Conservation (phyloP, 805 yeast species). For the Yarrowia deformans region DNA sequence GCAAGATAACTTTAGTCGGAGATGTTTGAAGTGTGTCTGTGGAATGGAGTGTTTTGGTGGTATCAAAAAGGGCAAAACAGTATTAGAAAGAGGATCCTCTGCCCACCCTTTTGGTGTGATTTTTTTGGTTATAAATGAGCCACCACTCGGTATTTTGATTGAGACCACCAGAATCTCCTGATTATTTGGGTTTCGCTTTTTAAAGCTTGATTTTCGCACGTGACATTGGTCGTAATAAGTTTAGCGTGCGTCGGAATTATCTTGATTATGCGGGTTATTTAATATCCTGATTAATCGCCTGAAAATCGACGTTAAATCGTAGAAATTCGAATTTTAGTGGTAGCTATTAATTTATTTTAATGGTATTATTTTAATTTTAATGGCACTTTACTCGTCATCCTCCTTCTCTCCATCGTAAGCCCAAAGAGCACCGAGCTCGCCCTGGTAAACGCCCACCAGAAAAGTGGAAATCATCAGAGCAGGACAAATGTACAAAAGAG, state of each 20-base stretch:
- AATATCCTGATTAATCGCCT: too few relatives aligned
- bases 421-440: conserved; percentile 57
- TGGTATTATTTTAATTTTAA: neutral
- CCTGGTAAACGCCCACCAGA: conserved; percentile 50
- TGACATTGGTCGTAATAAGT: neutral
- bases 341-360: neutral
- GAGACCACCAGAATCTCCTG: neutral
- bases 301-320: neutral
- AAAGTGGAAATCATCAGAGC: conserved; percentile 51
- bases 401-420: conserved; percentile 46
- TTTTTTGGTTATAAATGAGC: too few relatives aligned
- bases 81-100: too few relatives aligned
- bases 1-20: conserved; percentile 4
- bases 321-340: too few relatives aligned
- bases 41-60: neutral
- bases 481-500: conserved; percentile 70
- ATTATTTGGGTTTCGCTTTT: conserved; percentile 10
- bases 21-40: neutral
- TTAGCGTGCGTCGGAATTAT: neutral
- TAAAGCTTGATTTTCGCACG: conserved; percentile 6
- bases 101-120: too few relatives aligned
- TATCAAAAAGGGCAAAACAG: neutral
- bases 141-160: neutral
- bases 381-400: neutral
- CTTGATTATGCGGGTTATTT: neutral